Evolutionary conservation across 108 stramenopile species (phyloP), one percentile per base, ranked within the genome.

Genomic region (Schizochytrium sp.): DNA sequence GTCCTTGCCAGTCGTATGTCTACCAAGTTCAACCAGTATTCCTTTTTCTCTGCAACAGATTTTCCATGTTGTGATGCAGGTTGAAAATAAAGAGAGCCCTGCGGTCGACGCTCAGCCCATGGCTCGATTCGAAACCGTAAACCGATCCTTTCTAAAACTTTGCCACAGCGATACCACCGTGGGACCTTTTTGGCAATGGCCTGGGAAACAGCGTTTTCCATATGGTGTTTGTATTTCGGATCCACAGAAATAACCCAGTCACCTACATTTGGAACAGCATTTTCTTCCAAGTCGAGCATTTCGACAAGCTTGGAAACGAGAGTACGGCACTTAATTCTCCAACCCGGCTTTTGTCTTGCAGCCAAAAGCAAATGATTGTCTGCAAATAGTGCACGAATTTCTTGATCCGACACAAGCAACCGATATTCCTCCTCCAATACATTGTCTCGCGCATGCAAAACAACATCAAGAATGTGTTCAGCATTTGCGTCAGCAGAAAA

Each of bases 221-320:
- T 49, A 1, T 83, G 38, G 5, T 53, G 47, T 2, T 38, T 7
- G 53, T 10, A 55, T 28, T 50, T 12, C 15, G 76, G 76, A 7
- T 83, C 76, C 50, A 83, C 28, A 13, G 76, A 55, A 12, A 83
- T 53, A 5, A 83, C 76, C 28, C n/a, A 50, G 53, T 83, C 76
- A 12, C 28, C 76, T 1, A 83, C 76, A n/a, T 47, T 1, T 5
- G 76, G 76, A 0, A 83, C 53, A 5, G 47, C 76, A 38, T 19
- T 12, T 19, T 83, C 53, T 1, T 10, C 76, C 38, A 83, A 38
- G 5, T 83, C 76, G 53, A 83, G 47, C 76, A 83, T 13, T 47
- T 38, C 13, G 5, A 83, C 76, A 49, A 83, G 76, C 13, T 28
- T 10, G 17, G 76, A 46, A 40, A 83, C 3, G 8, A 83, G 53